Evolutionary conservation across 2,329 filamentous ascomycete species (phyloP).

Genomic region (Trichoderma afroharzianum): DNA sequence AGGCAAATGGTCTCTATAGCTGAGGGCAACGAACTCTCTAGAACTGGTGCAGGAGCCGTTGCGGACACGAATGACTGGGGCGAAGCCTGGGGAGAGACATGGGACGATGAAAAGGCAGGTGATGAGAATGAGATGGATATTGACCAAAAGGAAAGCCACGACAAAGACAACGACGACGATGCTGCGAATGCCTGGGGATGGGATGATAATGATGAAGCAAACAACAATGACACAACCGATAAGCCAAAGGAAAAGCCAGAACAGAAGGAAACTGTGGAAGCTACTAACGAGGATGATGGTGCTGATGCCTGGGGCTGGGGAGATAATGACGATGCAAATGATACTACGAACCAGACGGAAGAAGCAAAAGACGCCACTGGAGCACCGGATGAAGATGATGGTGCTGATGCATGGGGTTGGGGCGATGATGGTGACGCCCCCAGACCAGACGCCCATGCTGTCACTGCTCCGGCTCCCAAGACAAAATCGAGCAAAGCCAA

Average conservation of each 20-base stretch:
- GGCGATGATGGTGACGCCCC: slow-evolving; percentile 59
- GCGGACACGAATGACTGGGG: slow-evolving; percentile 62
- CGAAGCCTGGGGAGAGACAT: slow-evolving; percentile 73
- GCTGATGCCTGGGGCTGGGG: slow-evolving; percentile 68
- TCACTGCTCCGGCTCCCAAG: not conserved
- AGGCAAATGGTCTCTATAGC: slow-evolving; percentile 70
- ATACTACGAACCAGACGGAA: slow-evolving; percentile 15
- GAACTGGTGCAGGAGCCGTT: slow-evolving; percentile 46
- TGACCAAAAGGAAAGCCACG: slow-evolving; percentile 45
- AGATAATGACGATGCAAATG: slow-evolving; percentile 48
- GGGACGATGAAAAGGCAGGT: slow-evolving; percentile 66
- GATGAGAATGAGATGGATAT: slow-evolving; percentile 22
- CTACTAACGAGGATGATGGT: slow-evolving; percentile 38
- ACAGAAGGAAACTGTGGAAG: not conserved
- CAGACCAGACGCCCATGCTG: slow-evolving; percentile 22
- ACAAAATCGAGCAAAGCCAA: slow-evolving; percentile 21
- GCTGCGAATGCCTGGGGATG: slow-evolving; percentile 59
- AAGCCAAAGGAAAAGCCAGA: slow-evolving; percentile 14
- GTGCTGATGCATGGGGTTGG: slow-evolving; percentile 78
- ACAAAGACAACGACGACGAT: slow-evolving; percentile 66
- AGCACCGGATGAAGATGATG: slow-evolving; percentile 36
- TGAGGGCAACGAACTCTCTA: slow-evolving; percentile 62
- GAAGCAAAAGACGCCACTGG: slow-evolving; percentile 15
- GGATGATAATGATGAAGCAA: slow-evolving; percentile 56
- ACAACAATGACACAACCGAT: slow-evolving; percentile 21